A percentile compares a stretch with the other conserved stretches of the same genome.
These are phyloP conservation scores for Kandelia obovata DNA, from an alignment of 345 rosid genomes.

Conservation along the genomic window DNA sequence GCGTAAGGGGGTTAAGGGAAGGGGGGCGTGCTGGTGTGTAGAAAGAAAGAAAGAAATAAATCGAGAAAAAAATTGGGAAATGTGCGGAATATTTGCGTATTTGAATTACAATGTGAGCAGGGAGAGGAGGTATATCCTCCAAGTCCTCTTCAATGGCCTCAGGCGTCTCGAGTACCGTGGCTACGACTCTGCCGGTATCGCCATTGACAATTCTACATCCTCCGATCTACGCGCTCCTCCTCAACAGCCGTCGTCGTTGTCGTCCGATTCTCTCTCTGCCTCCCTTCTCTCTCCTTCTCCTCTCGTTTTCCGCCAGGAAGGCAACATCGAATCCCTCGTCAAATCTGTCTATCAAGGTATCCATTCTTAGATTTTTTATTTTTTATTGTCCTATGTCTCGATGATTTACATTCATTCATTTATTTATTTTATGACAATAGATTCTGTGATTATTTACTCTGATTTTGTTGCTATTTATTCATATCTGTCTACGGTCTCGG, in stretches of 20 bases:
- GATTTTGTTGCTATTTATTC: too few species aligned
- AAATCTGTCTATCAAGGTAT: constrained; percentile 80
- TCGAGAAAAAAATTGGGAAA: constrained; percentile 9
- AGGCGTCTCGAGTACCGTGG: constrained; percentile 97
- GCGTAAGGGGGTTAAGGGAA: not conserved
- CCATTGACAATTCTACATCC: constrained; percentile 49
- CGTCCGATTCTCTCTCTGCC: constrained; percentile 6
- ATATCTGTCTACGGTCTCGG: too few species aligned
- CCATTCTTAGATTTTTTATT: not conserved
- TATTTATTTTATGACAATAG: too few species aligned
- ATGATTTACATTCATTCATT: too few species aligned
- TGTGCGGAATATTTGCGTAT: constrained; percentile 98
- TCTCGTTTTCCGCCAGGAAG: constrained; percentile 83
- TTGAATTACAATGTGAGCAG: constrained; percentile 64
- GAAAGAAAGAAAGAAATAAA: not conserved
- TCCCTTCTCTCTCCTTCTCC: constrained; percentile 27
- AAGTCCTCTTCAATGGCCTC: constrained; percentile 89
- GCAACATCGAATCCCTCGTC: constrained; percentile 95
- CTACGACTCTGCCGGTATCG: constrained; percentile 90
- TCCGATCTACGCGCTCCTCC: constrained; percentile 17
- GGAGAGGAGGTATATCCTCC: constrained; percentile 77
- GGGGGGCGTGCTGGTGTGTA: too few species aligned
- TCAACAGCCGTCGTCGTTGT: constrained; percentile 1
- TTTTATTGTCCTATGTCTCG: too few species aligned
- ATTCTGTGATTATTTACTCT: too few species aligned